These are phyloP conservation scores for Nyssa sinensis DNA, from an alignment of 148 eudicot genomes.

Conservation along the genomic window DNA sequence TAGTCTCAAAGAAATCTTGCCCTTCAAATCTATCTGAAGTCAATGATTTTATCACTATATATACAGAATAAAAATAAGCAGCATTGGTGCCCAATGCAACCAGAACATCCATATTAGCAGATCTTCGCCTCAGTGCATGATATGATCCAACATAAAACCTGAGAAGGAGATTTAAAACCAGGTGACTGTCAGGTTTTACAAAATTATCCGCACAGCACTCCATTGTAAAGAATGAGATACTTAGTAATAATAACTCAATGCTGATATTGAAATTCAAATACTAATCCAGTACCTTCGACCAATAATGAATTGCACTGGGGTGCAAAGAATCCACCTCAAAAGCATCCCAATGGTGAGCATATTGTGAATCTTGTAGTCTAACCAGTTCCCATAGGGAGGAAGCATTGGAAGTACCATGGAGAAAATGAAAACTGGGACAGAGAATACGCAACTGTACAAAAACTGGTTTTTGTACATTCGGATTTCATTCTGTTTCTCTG, in stretches of 20 bases:
- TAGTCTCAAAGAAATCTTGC: slow-evolving; percentile 94
- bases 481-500: slow-evolving; percentile 59
- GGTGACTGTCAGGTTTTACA: not conserved
- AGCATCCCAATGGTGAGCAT: slow-evolving; percentile 83
- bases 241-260: slow-evolving; percentile 5
- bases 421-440: slow-evolving; percentile 73
- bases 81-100: slow-evolving; percentile 98
- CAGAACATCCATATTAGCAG: slow-evolving; percentile 97
- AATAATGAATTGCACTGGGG: slow-evolving; percentile 87
- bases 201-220: not conserved
- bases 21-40: slow-evolving; percentile 70
- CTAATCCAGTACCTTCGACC: slow-evolving; percentile 65
- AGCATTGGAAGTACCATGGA: slow-evolving; percentile 95
- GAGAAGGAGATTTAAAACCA: slow-evolving; percentile 25
- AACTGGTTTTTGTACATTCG: slow-evolving; percentile 60
- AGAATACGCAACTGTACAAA: slow-evolving; percentile 80
- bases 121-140: slow-evolving; percentile 79
- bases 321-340: slow-evolving; percentile 81
- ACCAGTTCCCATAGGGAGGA: slow-evolving; percentile 83
- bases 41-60: slow-evolving; percentile 58
- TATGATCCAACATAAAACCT: slow-evolving; percentile 94
- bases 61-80: slow-evolving; percentile 92
- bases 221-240: not conserved
- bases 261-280: slow-evolving; percentile 1
- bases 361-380: slow-evolving; percentile 69